Base-by-base conservation (phyloP, 306 rosid species). In the Castanea mollissima region DNA sequence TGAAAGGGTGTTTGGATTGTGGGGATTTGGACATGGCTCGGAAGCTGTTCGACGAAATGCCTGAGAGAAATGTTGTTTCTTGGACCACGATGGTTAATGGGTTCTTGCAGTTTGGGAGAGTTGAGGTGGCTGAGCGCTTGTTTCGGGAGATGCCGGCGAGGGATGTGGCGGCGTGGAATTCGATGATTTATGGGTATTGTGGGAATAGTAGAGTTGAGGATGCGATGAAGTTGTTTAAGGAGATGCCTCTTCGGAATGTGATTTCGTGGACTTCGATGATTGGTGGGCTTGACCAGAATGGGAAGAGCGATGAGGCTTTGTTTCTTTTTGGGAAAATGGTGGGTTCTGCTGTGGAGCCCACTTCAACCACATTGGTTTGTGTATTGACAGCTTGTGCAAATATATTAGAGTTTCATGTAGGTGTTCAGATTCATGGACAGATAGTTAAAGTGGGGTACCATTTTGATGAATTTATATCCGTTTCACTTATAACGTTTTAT, bases 221-320 rank as follows among this genome's bases (percentile, higher is more conserved):
- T 54, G 97, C 97, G 12, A 27, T 88, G n/a, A 76, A 81, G 4
- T 82, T 91, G 85, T 92, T 94, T 65, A 68, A 44, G 38, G 68
- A 64, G 56, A 92, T 94, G 94, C 97, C 93, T 51, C 59, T 6
- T 2, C 79, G 74, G 75, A 88, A 94, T 69, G 89, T 83, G 63
- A 89, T 94, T 82, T 87, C 98, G 0, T 94, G 97, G 97, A 91
- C 97, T 87, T 88, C 88, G 0, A 80, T 92, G 74, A 87, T 94
- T 82, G 83, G 78, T 25, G 97, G 98, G 80, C 87, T 94, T 73
- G 90, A 87, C 67, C 89, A 83, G 60, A 92, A 88, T 72, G 97
- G 92, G 69, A 87, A 65, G 87, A 88, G 90, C 31, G 46, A 74
- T 20, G 87, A 89, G 75, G 98, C 97, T 23, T 80, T 92, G 87